Conservation (phyloP, 352 stramenopile genomes). For the Phytophthora sp. region DNA sequence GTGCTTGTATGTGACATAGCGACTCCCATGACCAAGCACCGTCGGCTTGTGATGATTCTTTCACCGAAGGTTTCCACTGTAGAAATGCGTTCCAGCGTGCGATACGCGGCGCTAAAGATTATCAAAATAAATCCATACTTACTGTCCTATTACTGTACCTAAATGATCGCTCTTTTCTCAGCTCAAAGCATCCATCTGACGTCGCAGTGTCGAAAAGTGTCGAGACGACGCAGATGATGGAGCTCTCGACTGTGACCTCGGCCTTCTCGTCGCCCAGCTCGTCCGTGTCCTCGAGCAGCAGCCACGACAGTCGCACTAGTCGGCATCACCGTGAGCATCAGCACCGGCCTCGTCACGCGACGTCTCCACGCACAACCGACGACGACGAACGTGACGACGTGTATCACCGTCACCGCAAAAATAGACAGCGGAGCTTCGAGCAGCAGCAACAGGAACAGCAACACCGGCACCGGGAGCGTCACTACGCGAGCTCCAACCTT, state of each 20-base stretch:
- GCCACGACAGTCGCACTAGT: constrained; percentile 16
- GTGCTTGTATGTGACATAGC: no score
- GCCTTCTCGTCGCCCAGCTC: constrained; percentile 31
- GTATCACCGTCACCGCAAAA: constrained; percentile 31
- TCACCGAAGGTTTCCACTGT: no score
- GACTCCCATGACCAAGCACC: no score
- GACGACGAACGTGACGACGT: constrained; percentile 18
- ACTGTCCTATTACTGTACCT: not conserved
- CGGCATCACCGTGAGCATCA: constrained; percentile 1
- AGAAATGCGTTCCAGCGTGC: no score
- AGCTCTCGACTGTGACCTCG: constrained; percentile 17
- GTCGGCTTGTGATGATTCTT: no score
- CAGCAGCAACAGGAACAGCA: constrained; percentile 27
- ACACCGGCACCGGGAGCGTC: constrained; percentile 5
- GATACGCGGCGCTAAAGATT: not conserved
- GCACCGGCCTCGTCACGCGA: not conserved
- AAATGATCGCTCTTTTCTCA: constrained; percentile 4
- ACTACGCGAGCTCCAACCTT: constrained; percentile 25
- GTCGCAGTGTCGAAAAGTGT: constrained; percentile 36
- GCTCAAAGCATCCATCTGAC: not conserved
- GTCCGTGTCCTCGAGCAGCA: constrained; percentile 32
- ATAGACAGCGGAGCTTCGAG: constrained; percentile 22
- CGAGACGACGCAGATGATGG: constrained; percentile 10
- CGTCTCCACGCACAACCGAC: not conserved
- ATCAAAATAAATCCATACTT: not conserved